A percentile compares a stretch with the other conserved stretches of the same genome.
These are phyloP conservation scores for Suillus hirtellus DNA, from an alignment of 768 basidiomycete genomes.

Conservation along the genomic window DNA sequence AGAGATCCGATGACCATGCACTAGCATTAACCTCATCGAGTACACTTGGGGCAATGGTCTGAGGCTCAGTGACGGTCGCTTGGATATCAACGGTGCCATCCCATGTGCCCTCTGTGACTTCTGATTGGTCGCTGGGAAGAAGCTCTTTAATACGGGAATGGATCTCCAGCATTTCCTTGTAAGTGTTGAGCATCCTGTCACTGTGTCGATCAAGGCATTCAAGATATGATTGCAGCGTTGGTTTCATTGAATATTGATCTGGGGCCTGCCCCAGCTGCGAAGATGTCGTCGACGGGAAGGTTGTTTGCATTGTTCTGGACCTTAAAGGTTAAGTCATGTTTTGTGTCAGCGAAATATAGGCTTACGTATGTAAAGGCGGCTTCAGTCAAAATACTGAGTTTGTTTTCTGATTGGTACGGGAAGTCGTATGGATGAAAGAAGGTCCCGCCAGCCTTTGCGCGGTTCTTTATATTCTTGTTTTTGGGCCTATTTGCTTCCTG, in stretches of 20 bases:
- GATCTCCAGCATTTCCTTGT: not conserved
- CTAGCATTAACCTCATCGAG: not conserved
- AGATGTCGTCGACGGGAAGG: not conserved
- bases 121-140: not conserved
- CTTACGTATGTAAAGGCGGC: no score
- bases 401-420: no score
- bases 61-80: not conserved
- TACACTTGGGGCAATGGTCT: not conserved
- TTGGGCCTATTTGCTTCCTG: no score
- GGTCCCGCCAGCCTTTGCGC: no score
- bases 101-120: not conserved
- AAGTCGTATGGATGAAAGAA: no score
- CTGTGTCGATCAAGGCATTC: not conserved
- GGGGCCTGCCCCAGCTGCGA: not conserved
- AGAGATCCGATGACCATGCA: no score
- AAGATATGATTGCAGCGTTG: not conserved
- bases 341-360: not conserved
- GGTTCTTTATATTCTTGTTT: no score
- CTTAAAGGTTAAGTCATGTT: not conserved
- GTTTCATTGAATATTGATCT: not conserved
- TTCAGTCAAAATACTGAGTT: no score
- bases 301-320: not conserved
- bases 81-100: not conserved
- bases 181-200: not conserved
- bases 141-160: not conserved